These are phyloP conservation scores for Trichophaea hybrida DNA, from an alignment of 2,329 filamentous ascomycete species.

Conservation along the genomic window DNA sequence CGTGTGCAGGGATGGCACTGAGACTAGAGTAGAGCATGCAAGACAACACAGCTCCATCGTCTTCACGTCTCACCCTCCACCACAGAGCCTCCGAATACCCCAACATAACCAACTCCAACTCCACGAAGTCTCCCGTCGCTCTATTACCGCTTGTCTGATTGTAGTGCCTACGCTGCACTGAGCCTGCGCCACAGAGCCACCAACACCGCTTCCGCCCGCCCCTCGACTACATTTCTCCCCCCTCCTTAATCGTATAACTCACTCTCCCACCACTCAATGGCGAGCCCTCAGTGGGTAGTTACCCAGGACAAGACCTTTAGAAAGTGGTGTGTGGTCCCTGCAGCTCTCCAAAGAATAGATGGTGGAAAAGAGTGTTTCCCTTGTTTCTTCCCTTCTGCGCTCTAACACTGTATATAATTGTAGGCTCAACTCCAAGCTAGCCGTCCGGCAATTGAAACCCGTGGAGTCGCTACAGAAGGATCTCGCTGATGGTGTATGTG, in stretches of 20 bases:
- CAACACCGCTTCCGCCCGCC: neutral
- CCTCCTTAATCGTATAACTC: neutral
- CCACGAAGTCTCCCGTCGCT: no score
- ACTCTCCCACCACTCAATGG: neutral
- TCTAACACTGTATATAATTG: neutral
- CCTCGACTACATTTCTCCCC: neutral
- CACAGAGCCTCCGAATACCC: no score
- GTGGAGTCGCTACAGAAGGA: slow-evolving; percentile 80
- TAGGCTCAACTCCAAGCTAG: slow-evolving; percentile 93
- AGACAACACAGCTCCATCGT: no score
- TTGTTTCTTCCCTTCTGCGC: neutral
- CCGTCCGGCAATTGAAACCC: slow-evolving; percentile 54
- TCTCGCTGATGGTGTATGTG: slow-evolving; percentile 79
- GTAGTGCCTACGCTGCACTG: neutral
- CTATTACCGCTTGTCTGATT: no score
- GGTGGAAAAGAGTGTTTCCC: neutral
- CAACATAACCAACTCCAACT: no score
- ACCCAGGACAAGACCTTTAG: slow-evolving; percentile 96
- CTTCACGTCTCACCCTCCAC: no score
- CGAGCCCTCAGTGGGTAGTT: slow-evolving; percentile 22
- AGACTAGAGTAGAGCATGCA: no score
- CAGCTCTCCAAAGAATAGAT: neutral
- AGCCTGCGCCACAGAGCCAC: neutral
- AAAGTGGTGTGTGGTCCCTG: slow-evolving; percentile 55
- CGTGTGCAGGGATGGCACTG: no score